Percentiles rank a stretch among this genome's conserved stretches.
phyloP scores from a whole-genome alignment of 1,284 basidiomycete species.

The Cutaneotrichosporon cavernicola region DNA sequence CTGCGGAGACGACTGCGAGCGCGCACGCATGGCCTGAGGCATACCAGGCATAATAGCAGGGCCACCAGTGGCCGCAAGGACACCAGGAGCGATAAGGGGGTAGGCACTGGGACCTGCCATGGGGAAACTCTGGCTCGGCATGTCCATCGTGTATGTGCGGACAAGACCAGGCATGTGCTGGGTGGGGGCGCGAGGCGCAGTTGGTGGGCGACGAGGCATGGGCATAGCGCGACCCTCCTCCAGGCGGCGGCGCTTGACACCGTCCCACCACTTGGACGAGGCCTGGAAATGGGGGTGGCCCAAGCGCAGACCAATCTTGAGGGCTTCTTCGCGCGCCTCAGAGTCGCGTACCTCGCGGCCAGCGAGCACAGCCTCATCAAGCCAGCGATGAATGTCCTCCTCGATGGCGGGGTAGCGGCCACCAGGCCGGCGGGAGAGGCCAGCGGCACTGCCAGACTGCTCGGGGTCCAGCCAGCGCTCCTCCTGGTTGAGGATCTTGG shows the following conservation, averaged over 20 bases:
- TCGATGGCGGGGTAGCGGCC: slow-evolving; percentile 30
- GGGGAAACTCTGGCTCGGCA: slow-evolving; percentile 21
- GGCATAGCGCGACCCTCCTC: slow-evolving; percentile 30
- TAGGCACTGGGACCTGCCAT: slow-evolving; percentile 22
- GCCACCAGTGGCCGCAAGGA: background rate
- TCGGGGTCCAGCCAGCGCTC: slow-evolving; percentile 29
- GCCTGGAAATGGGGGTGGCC: slow-evolving; percentile 30
- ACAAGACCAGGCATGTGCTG: slow-evolving; percentile 18
- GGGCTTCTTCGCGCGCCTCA: slow-evolving; percentile 27
- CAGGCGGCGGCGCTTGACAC: slow-evolving; percentile 28
- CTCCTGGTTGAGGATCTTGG: slow-evolving; percentile 32
- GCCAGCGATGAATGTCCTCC: slow-evolving; percentile 30
- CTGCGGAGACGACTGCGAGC: slow-evolving; percentile 29
- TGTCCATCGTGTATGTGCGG: slow-evolving; percentile 26
- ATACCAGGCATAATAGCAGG: slow-evolving; percentile 16
- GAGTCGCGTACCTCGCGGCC: slow-evolving; percentile 27
- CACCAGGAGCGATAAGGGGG: slow-evolving; percentile 15
- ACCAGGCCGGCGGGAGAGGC: slow-evolving; percentile 23
- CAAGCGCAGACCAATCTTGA: slow-evolving; percentile 24
- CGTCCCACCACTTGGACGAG: slow-evolving; percentile 33
- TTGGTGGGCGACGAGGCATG: slow-evolving; percentile 17
- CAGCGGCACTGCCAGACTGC: slow-evolving; percentile 16
- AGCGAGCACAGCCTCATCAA: slow-evolving; percentile 26
- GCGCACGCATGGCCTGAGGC: slow-evolving; percentile 18
- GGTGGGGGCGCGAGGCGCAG: slow-evolving; percentile 10